phyloP scores from a whole-genome alignment of 495 filamentous ascomycete species.

The Stereocaulon alpinum region DNA sequence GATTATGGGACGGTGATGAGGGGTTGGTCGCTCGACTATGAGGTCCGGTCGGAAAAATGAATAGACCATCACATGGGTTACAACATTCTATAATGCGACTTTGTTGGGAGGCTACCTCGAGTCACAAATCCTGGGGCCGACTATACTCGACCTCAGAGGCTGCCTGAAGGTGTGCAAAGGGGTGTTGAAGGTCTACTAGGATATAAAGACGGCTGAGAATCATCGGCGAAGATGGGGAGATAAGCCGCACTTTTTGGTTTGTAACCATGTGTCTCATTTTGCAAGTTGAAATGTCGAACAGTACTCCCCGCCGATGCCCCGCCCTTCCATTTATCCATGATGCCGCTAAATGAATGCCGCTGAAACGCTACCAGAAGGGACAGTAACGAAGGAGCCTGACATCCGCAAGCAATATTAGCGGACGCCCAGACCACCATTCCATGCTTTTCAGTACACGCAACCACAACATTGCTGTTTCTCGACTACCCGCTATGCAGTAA shows the following conservation, averaged over 20 bases:
- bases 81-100: not conserved
- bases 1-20: slow-evolving; percentile 12
- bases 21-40: not conserved
- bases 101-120: not conserved
- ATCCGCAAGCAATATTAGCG: slow-evolving; percentile 13
- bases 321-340: not conserved
- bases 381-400: slow-evolving; percentile 12
- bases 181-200: not conserved
- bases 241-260: not conserved
- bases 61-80: not conserved
- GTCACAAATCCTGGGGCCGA: too few relatives aligned
- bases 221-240: too few relatives aligned
- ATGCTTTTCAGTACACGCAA: slow-evolving; percentile 6
- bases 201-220: too few relatives aligned
- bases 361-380: slow-evolving; percentile 24
- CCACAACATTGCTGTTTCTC: not conserved
- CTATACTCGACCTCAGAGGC: too few relatives aligned
- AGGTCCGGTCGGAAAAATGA: not conserved
- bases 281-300: not conserved
- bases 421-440: slow-evolving; percentile 6
- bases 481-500: slow-evolving; percentile 9
- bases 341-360: slow-evolving; percentile 16
- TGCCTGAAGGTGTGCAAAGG: not conserved
- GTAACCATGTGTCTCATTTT: not conserved
- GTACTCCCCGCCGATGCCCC: not conserved